phyloP scores from a whole-genome alignment of 139 green algal genomes.

The Zygnema circumcarinatum region DNA sequence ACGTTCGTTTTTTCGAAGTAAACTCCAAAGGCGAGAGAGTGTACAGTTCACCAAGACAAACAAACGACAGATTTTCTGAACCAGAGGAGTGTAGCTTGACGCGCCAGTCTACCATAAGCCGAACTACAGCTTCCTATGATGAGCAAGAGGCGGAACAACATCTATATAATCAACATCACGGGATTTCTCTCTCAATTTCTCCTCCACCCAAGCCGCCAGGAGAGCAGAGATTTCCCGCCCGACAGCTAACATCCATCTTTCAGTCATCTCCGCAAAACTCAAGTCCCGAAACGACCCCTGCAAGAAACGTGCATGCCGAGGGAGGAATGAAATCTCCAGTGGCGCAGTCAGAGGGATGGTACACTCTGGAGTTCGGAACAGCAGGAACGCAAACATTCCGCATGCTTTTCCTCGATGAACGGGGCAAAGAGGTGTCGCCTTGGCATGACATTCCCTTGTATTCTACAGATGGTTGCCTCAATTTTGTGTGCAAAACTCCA shows the following conservation, averaged over 20 bases:
- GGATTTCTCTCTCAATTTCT: not conserved
- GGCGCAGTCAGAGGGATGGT: not conserved
- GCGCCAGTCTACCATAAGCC: not conserved
- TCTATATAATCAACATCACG: not conserved
- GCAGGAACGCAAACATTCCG: conserved; percentile 24
- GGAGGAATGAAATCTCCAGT: not conserved
- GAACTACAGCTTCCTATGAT: not conserved
- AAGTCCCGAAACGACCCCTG: not conserved
- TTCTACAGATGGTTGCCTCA: conserved; percentile 6
- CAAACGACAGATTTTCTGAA: not conserved
- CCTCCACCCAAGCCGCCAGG: not conserved
- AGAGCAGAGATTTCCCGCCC: not conserved
- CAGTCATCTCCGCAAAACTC: not conserved
- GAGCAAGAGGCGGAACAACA: not conserved
- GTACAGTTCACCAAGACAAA: not conserved
- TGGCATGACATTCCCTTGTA: conserved; percentile 40
- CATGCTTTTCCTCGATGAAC: conserved; percentile 32
- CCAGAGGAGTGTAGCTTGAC: not conserved
- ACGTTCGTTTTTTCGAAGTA: not conserved
- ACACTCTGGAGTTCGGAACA: conserved; percentile 27
- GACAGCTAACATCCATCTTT: not conserved
- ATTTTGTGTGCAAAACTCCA: conserved; percentile 13
- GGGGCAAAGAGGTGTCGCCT: conserved; percentile 13
- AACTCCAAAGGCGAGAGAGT: not conserved
- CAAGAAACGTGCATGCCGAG: not conserved